phyloP scores from a whole-genome alignment of 106 monocot genomes.

The Dendrobium officinale region DNA sequence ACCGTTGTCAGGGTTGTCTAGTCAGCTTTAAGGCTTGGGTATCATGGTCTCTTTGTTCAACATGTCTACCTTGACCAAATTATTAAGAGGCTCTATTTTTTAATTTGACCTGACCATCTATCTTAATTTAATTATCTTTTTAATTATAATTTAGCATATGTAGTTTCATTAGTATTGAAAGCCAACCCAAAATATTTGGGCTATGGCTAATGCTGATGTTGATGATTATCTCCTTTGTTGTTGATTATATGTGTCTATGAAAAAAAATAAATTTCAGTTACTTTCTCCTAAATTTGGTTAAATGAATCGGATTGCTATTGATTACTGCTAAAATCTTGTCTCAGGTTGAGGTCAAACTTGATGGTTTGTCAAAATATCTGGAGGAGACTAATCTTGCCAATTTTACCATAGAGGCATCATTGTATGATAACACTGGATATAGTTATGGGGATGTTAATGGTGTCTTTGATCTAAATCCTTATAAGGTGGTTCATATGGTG shows the following conservation, averaged over 20 bases:
- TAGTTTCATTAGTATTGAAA: neutral
- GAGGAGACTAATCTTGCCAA: constrained; percentile 31
- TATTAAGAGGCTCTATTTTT: neutral
- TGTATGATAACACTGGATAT: constrained; percentile 57
- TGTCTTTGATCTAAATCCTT: constrained; percentile 18
- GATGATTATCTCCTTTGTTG: neutral
- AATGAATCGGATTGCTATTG: neutral
- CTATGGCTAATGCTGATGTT: neutral
- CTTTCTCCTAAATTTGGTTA: neutral
- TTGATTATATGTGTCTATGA: neutral
- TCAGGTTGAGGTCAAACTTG: constrained; percentile 90
- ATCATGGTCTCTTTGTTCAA: neutral
- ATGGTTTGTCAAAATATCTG: constrained; percentile 25
- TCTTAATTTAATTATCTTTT: neutral
- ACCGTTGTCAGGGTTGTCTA: neutral
- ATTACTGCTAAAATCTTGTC: neutral
- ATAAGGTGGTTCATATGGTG: constrained; percentile 38
- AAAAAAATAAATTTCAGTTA: neutral
- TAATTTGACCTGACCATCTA: neutral
- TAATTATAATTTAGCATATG: neutral
- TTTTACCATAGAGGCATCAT: constrained; percentile 59
- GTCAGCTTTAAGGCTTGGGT: neutral
- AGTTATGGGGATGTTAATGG: constrained; percentile 9
- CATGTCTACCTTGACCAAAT: neutral
- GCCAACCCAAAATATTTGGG: neutral